phyloP scores from a whole-genome alignment of 345 rosid species.

The Raphanus sativus region DNA sequence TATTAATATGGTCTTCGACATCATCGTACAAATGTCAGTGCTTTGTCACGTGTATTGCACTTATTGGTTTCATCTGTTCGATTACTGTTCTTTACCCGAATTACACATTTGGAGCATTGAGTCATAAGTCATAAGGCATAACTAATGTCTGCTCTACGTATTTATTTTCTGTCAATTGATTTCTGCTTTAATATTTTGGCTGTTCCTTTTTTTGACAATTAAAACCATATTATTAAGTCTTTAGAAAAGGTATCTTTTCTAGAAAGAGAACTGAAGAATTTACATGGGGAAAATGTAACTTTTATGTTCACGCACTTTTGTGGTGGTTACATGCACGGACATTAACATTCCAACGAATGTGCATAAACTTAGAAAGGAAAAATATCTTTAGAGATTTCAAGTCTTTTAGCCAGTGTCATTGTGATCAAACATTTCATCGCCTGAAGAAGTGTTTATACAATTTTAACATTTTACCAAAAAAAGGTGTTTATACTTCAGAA shows the following conservation, averaged over 20 bases:
- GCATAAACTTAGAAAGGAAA: background rate
- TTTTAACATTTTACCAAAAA: too few species aligned
- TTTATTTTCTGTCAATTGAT: background rate
- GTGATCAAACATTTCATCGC: background rate
- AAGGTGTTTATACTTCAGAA: background rate
- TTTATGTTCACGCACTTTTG: background rate
- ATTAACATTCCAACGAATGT: background rate
- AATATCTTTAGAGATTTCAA: background rate
- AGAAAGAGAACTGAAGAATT: background rate
- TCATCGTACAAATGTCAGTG: conserved; percentile 40
- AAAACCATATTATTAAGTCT: background rate
- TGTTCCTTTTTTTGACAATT: background rate
- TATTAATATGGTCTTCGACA: conserved; percentile 24
- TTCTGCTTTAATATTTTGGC: background rate
- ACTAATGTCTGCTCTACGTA: too few species aligned
- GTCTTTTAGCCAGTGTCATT: background rate
- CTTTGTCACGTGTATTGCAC: conserved; percentile 26
- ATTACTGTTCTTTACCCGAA: background rate
- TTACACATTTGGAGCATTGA: background rate
- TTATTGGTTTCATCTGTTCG: conserved; percentile 9
- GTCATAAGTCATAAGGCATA: too few species aligned
- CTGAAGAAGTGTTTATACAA: background rate
- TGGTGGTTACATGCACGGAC: background rate
- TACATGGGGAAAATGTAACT: background rate
- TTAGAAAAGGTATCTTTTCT: background rate